Evolutionary conservation across 768 basidiomycete species (phyloP).

Genomic region (Goffeauzyma gilvescens): DNA sequence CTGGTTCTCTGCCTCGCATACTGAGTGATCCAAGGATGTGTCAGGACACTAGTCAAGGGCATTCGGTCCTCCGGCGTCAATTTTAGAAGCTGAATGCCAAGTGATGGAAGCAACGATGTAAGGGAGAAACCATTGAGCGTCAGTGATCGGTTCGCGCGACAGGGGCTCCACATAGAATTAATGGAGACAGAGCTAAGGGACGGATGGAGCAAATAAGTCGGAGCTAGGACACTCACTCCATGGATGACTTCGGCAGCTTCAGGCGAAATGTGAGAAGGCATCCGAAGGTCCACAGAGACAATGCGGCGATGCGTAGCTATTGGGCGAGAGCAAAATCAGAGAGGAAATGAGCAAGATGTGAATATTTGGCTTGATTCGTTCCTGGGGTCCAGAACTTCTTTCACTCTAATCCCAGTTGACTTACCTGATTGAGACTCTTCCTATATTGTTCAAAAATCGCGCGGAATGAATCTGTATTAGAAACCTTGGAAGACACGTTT

Average conservation of each 20-base stretch:
- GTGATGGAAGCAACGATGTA: neutral
- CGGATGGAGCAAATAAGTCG: no score
- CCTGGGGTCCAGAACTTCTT: no score
- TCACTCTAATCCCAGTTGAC: neutral
- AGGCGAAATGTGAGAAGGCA: conserved; percentile 43
- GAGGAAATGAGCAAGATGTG: neutral
- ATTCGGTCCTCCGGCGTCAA: conserved; percentile 59
- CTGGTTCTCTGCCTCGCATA: no score
- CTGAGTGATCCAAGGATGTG: conserved; percentile 63
- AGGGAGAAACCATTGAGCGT: neutral
- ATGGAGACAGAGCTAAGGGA: no score
- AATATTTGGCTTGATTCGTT: no score
- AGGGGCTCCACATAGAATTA: no score
- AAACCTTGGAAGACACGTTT: neutral
- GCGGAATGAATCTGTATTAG: neutral
- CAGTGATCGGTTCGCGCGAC: neutral
- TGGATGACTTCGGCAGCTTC: conserved; percentile 52
- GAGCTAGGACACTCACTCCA: conserved; percentile 35
- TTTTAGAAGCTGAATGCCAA: conserved; percentile 47
- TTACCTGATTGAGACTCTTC: neutral
- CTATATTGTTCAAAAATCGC: neutral
- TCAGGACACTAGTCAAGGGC: conserved; percentile 51
- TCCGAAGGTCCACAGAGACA: conserved; percentile 39
- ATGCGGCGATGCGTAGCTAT: conserved; percentile 81
- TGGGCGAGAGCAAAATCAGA: neutral